Percentiles rank a stretch among this genome's conserved stretches.
Conservation (phyloP, 768 basidiomycete species). For the Suillus sp. region DNA sequence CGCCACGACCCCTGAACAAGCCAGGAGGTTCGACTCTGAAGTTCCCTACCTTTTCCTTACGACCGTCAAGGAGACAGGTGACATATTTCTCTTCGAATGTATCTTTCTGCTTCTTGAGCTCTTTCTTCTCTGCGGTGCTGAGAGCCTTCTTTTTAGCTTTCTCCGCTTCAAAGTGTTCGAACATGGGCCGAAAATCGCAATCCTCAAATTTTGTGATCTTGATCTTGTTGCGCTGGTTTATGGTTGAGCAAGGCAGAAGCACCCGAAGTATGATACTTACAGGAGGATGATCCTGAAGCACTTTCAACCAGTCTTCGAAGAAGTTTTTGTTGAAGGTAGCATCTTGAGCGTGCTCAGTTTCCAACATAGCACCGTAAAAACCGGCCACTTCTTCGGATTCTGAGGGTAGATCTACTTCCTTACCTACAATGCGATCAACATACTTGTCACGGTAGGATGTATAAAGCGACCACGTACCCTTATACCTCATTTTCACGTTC, state of each 20-base stretch:
- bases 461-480: conserved; percentile 56
- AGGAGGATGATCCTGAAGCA: conserved; percentile 81
- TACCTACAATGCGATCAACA: conserved; percentile 52
- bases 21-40: conserved; percentile 98
- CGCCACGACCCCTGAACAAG: conserved; percentile 96
- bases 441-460: conserved; percentile 9
- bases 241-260: conserved; percentile 12
- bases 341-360: conserved; percentile 91
- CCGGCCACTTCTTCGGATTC: conserved; percentile 96
- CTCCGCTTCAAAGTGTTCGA: conserved; percentile 87
- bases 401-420: conserved; percentile 73
- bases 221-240: conserved; percentile 61
- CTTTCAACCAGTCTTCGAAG: conserved; percentile 83
- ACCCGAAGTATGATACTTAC: conserved; percentile 48
- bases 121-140: conserved; percentile 87
- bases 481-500: conserved; percentile 91
- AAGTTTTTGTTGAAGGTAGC: conserved; percentile 91
- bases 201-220: conserved; percentile 74
- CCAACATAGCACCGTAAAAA: conserved; percentile 92
- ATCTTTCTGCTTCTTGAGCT: conserved; percentile 82
- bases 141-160: conserved; percentile 92
- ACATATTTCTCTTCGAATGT: conserved; percentile 82
- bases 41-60: conserved; percentile 98
- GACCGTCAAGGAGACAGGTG: conserved; percentile 87
- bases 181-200: conserved; percentile 97